Evolutionary conservation across 1,284 basidiomycete genomes (phyloP).

Genomic region (Lentinus polychrous): DNA sequence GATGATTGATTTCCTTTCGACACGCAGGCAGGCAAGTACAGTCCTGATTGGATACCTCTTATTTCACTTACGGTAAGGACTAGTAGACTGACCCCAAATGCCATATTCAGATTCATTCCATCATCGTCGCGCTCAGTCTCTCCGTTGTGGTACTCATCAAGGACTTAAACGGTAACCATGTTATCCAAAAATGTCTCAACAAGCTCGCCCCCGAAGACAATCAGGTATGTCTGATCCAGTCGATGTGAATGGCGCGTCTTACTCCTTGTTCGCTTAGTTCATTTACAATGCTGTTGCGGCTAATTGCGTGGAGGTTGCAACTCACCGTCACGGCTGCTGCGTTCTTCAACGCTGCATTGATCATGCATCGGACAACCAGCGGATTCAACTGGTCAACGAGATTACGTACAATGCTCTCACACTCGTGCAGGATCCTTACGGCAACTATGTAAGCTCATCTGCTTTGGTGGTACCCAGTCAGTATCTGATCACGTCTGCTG

Average conservation of each 20-base stretch:
- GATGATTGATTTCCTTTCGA: conserved; percentile 99
- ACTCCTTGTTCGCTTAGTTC: conserved; percentile 49
- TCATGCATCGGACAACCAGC: conserved; percentile 93
- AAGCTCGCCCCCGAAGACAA: conserved; percentile 97
- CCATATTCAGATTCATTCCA: conserved; percentile 90
- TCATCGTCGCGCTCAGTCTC: conserved; percentile 93
- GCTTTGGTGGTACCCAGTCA: background rate
- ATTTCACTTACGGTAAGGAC: conserved; percentile 31
- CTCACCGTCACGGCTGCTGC: conserved; percentile 98
- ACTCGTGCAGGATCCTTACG: conserved; percentile 97
- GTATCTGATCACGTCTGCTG: background rate
- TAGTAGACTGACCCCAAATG: conserved; percentile 71
- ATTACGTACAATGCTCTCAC: conserved; percentile 98
- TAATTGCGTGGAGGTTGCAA: conserved; percentile 98
- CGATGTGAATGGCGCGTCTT: conserved; percentile 4
- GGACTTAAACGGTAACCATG: conserved; percentile 99
- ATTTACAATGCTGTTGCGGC: conserved; percentile 99
- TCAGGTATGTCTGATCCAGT: conserved; percentile 47
- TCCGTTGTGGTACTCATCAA: conserved; percentile 99
- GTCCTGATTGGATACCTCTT: conserved; percentile 21
- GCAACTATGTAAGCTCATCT: conserved; percentile 72
- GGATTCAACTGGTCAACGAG: conserved; percentile 96
- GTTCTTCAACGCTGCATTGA: conserved; percentile 98
- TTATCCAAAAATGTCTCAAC: conserved; percentile 99
- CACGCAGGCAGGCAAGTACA: conserved; percentile 77